These are phyloP conservation scores for Hydnum rufescens DNA, from an alignment of 768 basidiomycete species.

Conservation along the genomic window DNA sequence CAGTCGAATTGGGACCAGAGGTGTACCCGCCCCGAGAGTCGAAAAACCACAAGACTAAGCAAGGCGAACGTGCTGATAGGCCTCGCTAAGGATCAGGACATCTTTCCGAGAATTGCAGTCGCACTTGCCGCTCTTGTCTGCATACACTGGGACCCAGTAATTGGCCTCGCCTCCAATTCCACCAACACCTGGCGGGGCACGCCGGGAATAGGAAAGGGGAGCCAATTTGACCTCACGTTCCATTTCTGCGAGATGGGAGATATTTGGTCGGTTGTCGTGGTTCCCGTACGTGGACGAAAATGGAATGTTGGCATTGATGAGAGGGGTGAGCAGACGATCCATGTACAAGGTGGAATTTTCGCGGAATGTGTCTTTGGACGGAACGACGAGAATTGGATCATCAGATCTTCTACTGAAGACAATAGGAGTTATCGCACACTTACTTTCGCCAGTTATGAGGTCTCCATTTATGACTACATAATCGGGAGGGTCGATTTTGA, in stretches of 20 bases:
- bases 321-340: conserved; percentile 40
- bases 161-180: conserved; percentile 44
- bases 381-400: conserved; percentile 23
- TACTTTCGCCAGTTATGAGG: conserved; percentile 52
- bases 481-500: conserved; percentile 41
- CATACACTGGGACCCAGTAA: conserved; percentile 54
- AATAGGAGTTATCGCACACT: conserved; percentile 9
- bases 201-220: conserved; percentile 36
- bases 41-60: conserved; percentile 54
- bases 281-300: conserved; percentile 62
- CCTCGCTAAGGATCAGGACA: background rate
- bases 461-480: conserved; percentile 60
- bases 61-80: conserved; percentile 28
- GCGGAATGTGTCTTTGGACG: conserved; percentile 19
- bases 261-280: conserved; percentile 54
- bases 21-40: conserved; percentile 49
- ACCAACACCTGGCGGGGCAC: too few relatives aligned
- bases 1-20: conserved; percentile 23
- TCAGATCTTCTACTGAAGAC: background rate
- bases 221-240: conserved; percentile 37
- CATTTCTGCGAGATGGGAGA: conserved; percentile 49
- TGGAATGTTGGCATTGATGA: conserved; percentile 35
- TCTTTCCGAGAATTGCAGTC: background rate
- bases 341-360: conserved; percentile 49
- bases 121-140: conserved; percentile 9